Conservation (phyloP, 495 filamentous ascomycete species). For the Penicillium mononematosum region DNA sequence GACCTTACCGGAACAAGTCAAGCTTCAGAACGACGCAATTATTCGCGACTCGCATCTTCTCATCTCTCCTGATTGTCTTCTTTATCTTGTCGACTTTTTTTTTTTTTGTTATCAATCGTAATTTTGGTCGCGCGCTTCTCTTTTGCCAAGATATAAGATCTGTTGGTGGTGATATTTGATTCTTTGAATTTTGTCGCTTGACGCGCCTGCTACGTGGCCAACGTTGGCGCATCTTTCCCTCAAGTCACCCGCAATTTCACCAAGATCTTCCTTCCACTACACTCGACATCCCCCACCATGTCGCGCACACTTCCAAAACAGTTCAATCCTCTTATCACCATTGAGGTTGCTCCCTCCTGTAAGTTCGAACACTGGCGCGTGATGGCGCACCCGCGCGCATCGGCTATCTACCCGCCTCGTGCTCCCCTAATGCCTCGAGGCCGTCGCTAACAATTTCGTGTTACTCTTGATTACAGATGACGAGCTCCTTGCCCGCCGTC, state of each 20-base stretch:
- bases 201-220: conserved; percentile 54
- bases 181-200: conserved; percentile 16
- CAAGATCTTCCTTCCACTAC: conserved; percentile 5
- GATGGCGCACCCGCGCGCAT: conserved; percentile 18
- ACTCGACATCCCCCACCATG: conserved; percentile 48
- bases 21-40: conserved; percentile 18
- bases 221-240: conserved; percentile 32
- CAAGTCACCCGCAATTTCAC: no score
- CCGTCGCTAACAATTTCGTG: conserved; percentile 28
- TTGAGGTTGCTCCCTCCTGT: conserved; percentile 67
- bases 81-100: conserved; percentile 15
- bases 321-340: conserved; percentile 73
- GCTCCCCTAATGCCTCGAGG: conserved; percentile 3
- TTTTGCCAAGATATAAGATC: not conserved
- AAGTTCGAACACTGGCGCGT: conserved; percentile 37
- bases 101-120: conserved; percentile 4
- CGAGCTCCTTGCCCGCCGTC: conserved; percentile 78
- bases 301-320: conserved; percentile 64
- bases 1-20: conserved; percentile 31
- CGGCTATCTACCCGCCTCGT: conserved; percentile 13
- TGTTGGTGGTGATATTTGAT: conserved; percentile 14
- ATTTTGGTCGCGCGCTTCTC: conserved; percentile 5
- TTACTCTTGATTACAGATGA: conserved; percentile 54
- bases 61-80: conserved; percentile 29
- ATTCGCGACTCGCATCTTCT: conserved; percentile 22